These are phyloP conservation scores for Wickerhamomyces ciferrii DNA, from an alignment of 805 yeast genomes.

Conservation along the genomic window DNA sequence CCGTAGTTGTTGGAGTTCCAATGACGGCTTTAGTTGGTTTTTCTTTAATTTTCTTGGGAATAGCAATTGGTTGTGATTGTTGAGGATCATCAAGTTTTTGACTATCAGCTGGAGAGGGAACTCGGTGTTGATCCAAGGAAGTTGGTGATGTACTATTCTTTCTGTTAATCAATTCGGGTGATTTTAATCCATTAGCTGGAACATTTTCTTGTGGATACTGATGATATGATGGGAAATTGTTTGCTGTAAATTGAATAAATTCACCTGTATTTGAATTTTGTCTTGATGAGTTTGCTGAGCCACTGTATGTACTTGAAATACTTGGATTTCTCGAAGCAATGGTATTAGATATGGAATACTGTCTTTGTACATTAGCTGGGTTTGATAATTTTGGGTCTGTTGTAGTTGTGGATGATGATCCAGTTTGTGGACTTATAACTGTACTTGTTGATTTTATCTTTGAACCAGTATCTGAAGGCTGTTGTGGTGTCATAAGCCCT, in stretches of 20 bases:
- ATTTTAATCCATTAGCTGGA: not conserved
- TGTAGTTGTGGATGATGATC: not conserved
- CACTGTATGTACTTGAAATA: slow-evolving; percentile 4
- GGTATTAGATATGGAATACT: slow-evolving; percentile 8
- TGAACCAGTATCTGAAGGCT: not conserved
- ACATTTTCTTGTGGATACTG: not conserved
- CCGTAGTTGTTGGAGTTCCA: slow-evolving; percentile 56
- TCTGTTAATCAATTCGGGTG: slow-evolving; percentile 1
- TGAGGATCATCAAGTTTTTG: not conserved
- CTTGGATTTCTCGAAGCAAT: slow-evolving; percentile 15
- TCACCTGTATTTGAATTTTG: slow-evolving; percentile 21
- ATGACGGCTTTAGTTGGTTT: slow-evolving; percentile 44
- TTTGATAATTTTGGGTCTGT: not conserved
- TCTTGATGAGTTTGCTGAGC: slow-evolving; percentile 19
- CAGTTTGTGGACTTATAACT: not conserved
- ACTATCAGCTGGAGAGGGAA: slow-evolving; percentile 2
- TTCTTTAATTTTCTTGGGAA: slow-evolving; percentile 27
- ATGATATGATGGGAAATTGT: slow-evolving; percentile 4
- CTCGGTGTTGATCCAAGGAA: not conserved
- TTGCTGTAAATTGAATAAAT: slow-evolving; percentile 17
- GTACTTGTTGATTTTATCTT: slow-evolving; percentile 2
- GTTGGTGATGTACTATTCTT: not conserved
- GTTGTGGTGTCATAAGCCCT: not conserved
- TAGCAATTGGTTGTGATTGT: slow-evolving; percentile 13
- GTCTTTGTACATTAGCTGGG: slow-evolving; percentile 7